Evolutionary conservation across 805 yeast species (phyloP).

Genomic region (Lipomyces starkeyi): DNA sequence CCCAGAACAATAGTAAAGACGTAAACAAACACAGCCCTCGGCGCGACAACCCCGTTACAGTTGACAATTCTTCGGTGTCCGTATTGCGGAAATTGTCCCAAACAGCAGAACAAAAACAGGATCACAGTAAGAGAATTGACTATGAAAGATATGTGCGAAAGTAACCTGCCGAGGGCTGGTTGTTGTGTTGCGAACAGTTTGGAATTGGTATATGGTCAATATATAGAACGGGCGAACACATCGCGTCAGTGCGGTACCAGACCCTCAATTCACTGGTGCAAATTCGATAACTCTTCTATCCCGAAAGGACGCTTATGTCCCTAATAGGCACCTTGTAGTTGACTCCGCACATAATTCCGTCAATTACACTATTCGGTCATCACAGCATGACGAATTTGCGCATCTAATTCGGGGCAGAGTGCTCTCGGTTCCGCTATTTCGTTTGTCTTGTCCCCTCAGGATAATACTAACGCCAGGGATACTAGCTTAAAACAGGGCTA

Average conservation of each 20-base stretch:
- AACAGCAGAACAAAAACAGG: not conserved
- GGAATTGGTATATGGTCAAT: not conserved
- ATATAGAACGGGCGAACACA: not conserved
- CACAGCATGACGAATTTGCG: no score
- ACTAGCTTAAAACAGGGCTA: no score
- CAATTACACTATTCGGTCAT: no score
- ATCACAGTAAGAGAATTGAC: not conserved
- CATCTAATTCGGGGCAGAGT: no score
- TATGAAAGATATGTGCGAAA: not conserved
- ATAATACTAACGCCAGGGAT: no score
- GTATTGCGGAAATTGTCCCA: not conserved
- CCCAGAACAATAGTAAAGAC: not conserved
- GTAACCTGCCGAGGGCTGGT: not conserved
- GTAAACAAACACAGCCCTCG: constrained; percentile 1
- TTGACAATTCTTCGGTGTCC: not conserved
- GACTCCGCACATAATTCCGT: no score
- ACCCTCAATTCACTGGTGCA: not conserved
- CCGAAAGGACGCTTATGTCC: no score
- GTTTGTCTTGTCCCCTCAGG: no score
- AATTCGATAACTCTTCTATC: no score
- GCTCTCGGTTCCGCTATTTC: no score
- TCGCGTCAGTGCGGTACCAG: not conserved
- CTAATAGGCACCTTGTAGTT: no score
- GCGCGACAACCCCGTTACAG: not conserved
- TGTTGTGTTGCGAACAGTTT: not conserved